Evolutionary conservation across 2,329 filamentous ascomycete species (phyloP), one percentile per base, ranked within the genome.

Genomic region (Alternaria sp.): DNA sequence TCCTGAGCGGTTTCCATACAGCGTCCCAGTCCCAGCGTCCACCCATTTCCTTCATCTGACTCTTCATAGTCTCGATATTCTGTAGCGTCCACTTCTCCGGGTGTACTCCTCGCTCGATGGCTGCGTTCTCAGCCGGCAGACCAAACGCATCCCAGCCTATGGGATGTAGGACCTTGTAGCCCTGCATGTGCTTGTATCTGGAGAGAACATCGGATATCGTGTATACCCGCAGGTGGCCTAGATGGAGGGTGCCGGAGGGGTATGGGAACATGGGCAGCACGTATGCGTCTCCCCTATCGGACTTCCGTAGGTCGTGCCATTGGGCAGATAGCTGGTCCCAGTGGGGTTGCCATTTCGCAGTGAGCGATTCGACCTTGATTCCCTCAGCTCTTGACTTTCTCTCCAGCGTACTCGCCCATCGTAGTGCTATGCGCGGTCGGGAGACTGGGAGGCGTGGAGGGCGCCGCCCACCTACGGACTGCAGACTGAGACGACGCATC

Each of bases 111-210:
- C 91, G 85, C 80, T 96, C 92, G 61, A 96, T 91, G 9, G 93
- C 93, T 17, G 93, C 93, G 81, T 97, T 97, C 80, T 97, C 93
- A 46, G 93, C 93, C 11, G 93, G 93, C 59, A 97, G 83, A 2
- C 93, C 93, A 81, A 97, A 97, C 6, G 93, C 92, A 83, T 97
- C 93, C 93, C 93, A 97, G 11, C 93, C 93, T 86, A 97, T 97
- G n/a, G 93, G 93, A 67, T 97, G 87, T 57, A 96, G 80, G 30
- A 96, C 92, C 59, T 91, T 82, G 69, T 89, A 85, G 15, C 93
- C 93, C 69, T 90, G 88, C 81, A 97, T 89, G 25, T 86, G 86
- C 72, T 90, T 88, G 75, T 90, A 96, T 57, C 93, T 87, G 13
- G 93, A 89, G 56, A 97, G 82, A 10, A 94, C 91, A 82, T 97